Evolutionary conservation across 345 rosid species (phyloP).

Genomic region (Alliaria petiolata): DNA sequence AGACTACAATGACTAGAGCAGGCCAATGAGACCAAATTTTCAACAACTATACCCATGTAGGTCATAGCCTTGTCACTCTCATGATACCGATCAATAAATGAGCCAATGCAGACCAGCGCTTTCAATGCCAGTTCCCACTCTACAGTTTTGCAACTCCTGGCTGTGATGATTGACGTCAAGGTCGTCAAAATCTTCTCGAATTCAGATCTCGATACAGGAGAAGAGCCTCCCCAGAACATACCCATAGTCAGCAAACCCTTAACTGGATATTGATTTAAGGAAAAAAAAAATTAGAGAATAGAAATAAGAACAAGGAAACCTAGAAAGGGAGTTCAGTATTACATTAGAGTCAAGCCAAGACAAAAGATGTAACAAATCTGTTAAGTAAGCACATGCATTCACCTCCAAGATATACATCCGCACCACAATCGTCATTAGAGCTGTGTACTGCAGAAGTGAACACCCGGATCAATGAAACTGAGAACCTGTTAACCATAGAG

Average conservation of each 20-base stretch:
- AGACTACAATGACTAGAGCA: constrained; percentile 44
- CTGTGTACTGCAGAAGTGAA: constrained; percentile 39
- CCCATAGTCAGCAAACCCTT: constrained; percentile 79
- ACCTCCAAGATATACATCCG: constrained; percentile 66
- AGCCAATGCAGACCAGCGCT: constrained; percentile 70
- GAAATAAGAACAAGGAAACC: background rate
- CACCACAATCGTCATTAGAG: constrained; percentile 29
- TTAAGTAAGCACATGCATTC: constrained; percentile 31
- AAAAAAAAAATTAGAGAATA: background rate
- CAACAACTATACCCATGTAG: constrained; percentile 59
- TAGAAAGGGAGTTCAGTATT: background rate
- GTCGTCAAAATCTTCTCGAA: constrained; percentile 64
- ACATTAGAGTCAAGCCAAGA: background rate
- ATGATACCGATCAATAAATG: constrained; percentile 43
- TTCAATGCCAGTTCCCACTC: constrained; percentile 69
- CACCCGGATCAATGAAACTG: constrained; percentile 43
- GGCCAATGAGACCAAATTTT: constrained; percentile 45
- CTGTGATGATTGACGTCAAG: constrained; percentile 47
- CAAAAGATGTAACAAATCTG: constrained; percentile 2
- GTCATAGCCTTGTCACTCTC: constrained; percentile 53
- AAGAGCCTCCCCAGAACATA: constrained; percentile 49
- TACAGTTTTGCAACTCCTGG: constrained; percentile 38
- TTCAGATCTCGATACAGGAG: constrained; percentile 44
- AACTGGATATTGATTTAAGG: constrained; percentile 49
- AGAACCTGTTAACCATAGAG: constrained; percentile 45